Conservation (phyloP, 208 protist genomes). For the Acanthamoeba culbertsoni region DNA sequence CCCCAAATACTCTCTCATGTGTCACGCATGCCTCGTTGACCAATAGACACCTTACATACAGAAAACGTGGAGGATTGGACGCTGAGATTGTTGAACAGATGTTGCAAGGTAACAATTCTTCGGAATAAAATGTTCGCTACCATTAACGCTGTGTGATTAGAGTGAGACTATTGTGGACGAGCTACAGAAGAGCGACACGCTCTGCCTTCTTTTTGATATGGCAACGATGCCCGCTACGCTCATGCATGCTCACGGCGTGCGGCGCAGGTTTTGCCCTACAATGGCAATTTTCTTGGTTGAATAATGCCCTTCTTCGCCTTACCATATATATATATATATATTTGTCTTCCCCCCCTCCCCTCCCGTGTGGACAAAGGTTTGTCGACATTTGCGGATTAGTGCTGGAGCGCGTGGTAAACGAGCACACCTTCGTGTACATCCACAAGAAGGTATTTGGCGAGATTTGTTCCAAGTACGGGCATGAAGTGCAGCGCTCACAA, state of each 20-base stretch:
- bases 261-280: neutral
- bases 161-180: slow-evolving; percentile 3
- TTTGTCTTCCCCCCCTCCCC: neutral
- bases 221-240: neutral
- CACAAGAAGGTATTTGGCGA: no score
- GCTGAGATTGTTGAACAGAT: neutral
- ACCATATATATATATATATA: no score
- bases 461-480: no score
- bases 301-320: no score
- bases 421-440: neutral
- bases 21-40: neutral
- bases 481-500: no score
- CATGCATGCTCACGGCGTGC: neutral
- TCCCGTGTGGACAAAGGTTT: neutral
- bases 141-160: neutral
- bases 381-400: neutral
- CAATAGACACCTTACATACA: neutral
- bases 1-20: neutral
- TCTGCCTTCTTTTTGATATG: neutral
- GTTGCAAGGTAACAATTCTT: slow-evolving; percentile 6
- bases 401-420: neutral
- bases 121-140: no score
- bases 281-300: no score
- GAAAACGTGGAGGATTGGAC: neutral
- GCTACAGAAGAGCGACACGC: neutral